Base-by-base conservation (phyloP, 345 rosid genomes). In the Eucalyptus virginea region DNA sequence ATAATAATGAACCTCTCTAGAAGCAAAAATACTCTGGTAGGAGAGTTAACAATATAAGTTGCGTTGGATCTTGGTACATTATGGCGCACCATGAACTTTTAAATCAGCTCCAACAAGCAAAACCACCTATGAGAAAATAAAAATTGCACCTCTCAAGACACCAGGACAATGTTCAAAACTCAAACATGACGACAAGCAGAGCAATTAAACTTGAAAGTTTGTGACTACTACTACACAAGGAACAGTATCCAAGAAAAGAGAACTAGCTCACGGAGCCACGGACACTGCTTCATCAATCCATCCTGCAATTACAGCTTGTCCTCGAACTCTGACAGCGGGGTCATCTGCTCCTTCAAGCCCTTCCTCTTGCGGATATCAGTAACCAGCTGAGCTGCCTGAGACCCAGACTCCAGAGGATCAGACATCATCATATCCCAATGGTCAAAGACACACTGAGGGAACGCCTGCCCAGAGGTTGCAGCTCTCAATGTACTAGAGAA, bases 401-500 rank as follows among this genome's bases (percentile, higher is more conserved):
- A 89, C 1, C 94, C 95, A 2, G 92, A 11, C 81, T 94, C 96
- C 89, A 95, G 26, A 17, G 96, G 96, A 85, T 95, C 96, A 0
- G 95, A 90, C 6, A 91, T 60, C 94, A 95, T 92, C 96, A 94
- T 95, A 37, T 96, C 98, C 98, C 98, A 96, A 58, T 96, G 98
- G 91, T 96, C 98, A 32, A 96, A 96, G 89, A 95, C 98, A 65
- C 94, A 94, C 88, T 96, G 98, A 1, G 98, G 98, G 94, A 96
- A 96, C 0, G 98, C 98, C 92, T 96, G 98, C 60, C 98, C 98
- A 0, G 98, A 95, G 5, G 98, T 96, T 18, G 98, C 97, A 60
- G 96, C 96, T 90, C 98, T 94, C 60, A 96, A 89, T 56, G 94
- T 93, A 88, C 94, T 40, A 0, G 98, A 96, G 93, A 96, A 96